Conservation (phyloP, 2,329 filamentous ascomycete species). For the Pseudopyrenochaeta lycopersici region DNA sequence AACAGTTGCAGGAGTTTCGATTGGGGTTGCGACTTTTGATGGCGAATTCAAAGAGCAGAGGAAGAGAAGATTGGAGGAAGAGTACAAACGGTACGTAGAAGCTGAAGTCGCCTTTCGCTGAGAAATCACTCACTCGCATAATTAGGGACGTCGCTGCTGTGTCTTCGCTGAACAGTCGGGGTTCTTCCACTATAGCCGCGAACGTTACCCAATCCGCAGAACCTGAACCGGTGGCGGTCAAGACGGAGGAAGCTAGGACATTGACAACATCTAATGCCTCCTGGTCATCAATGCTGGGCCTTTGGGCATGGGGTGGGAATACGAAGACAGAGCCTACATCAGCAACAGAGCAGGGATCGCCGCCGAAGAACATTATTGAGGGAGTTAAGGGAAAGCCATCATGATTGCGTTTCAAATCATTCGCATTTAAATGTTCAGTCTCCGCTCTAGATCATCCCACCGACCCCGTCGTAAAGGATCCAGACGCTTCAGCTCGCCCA, state of each 20-base stretch:
- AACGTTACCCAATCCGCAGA: constrained; percentile 15
- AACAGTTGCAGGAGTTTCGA: constrained; percentile 40
- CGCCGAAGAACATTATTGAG: constrained; percentile 68
- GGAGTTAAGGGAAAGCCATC: constrained; percentile 64
- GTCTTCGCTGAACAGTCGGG: constrained; percentile 24
- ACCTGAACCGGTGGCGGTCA: constrained; percentile 13
- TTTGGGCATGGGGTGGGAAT: constrained; percentile 45
- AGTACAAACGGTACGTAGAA: constrained; percentile 40
- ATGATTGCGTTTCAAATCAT: constrained; percentile 45
- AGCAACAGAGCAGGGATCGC: constrained; percentile 3
- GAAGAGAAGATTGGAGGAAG: constrained; percentile 41
- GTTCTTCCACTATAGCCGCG: constrained; percentile 21
- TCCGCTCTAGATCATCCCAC: constrained; percentile 75
- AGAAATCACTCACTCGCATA: constrained; percentile 17
- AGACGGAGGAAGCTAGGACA: constrained; percentile 17
- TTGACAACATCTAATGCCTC: constrained; percentile 18
- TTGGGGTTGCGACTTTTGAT: constrained; percentile 45
- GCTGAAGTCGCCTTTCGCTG: neutral
- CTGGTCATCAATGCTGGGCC: constrained; percentile 39
- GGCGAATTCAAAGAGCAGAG: constrained; percentile 45
- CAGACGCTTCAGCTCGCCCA: constrained; percentile 71
- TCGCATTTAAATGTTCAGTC: constrained; percentile 49
- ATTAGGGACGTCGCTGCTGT: constrained; percentile 37
- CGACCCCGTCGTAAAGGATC: constrained; percentile 79
- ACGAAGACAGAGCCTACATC: constrained; percentile 56